Base-by-base conservation (phyloP, 164 flowering plant genomes). In the Berberis vulgaris region DNA sequence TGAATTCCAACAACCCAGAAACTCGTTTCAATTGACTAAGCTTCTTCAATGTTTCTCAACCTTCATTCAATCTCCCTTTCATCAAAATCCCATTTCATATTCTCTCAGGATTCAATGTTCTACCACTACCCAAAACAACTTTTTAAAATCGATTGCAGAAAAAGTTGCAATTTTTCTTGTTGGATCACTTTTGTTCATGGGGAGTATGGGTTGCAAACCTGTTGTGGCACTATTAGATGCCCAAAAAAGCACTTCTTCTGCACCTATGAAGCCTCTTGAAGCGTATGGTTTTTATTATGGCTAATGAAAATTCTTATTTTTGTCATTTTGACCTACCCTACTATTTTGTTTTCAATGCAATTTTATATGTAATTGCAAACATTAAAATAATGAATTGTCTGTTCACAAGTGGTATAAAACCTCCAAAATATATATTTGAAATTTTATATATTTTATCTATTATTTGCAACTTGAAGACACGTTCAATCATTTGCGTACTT, bases 101-200 rank as follows among this genome's bases (percentile, higher is more conserved):
- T 41, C 55, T 46, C 46, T 49, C 41, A 64, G 38, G 10, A 26
- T 40, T 40, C 43, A 60, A 0, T 41, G 45, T 53, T 58, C 39
- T 47, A 57, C 11, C 63, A 9, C 42, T 60, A 44, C 72, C 68
- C 71, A 62, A 10, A 63, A 56, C 42, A 61, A 57, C 9, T 11
- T 80, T 53, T 59, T 74, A 45, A 77, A 70, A 13, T 0, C 57
- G 62, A 53, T 70, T n/a, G 61, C 71, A 2, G 74, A 76, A 58
- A 85, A 76, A 56, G n/a, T 77, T 2, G 83, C 75, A 10, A 12
- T 77, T 74, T 72, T 84, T 45, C 70, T 89, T 59, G 65, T 86
- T 72, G 88, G 95, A 71, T 81, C 89, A 6, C 66, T 88, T 45
- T 44, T 88, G 13, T 80, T 84, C 58, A 47, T 81, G 72, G 86